These are phyloP conservation scores for Xylaria sp. DNA, from an alignment of 2,329 filamentous ascomycete genomes.

Conservation along the genomic window DNA sequence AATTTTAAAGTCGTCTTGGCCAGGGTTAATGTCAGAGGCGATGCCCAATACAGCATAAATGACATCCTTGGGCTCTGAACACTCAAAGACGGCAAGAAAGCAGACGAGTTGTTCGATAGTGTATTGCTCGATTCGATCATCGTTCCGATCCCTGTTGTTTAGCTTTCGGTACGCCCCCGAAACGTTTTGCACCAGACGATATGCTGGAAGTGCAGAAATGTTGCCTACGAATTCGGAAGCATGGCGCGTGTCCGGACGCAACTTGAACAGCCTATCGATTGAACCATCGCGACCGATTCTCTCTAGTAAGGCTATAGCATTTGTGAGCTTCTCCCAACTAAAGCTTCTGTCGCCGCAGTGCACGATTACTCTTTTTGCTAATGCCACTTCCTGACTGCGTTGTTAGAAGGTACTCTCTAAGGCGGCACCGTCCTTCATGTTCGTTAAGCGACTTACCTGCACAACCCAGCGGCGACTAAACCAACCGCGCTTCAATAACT, in stretches of 20 bases:
- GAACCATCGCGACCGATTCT: conserved; percentile 24
- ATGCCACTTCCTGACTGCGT: conserved; percentile 18
- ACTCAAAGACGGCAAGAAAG: conserved; percentile 25
- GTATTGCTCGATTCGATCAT: neutral
- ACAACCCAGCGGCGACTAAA: conserved; percentile 12
- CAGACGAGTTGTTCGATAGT: conserved; percentile 28
- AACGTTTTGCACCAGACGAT: conserved; percentile 14
- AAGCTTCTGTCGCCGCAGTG: conserved; percentile 18
- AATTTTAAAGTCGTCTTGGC: too few species aligned
- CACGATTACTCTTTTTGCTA: conserved; percentile 19
- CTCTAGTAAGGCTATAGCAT: conserved; percentile 21
- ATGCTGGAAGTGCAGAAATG: conserved; percentile 25
- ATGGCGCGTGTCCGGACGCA: neutral
- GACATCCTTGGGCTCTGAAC: conserved; percentile 24
- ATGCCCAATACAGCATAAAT: conserved; percentile 32
- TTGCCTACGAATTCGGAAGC: conserved; percentile 18
- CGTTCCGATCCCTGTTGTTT: too few species aligned
- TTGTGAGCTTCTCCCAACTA: conserved; percentile 4
- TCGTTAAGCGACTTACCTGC: neutral
- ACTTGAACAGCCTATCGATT: conserved; percentile 7
- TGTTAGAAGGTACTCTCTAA: too few species aligned
- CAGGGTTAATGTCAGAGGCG: conserved; percentile 12
- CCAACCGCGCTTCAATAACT: conserved; percentile 8
- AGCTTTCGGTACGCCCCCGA: conserved; percentile 3
- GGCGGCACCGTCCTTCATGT: neutral